Percentiles rank a stretch among this genome's conserved stretches.
phyloP scores from a whole-genome alignment of 306 rosid species.

The Albizia julibrissin region DNA sequence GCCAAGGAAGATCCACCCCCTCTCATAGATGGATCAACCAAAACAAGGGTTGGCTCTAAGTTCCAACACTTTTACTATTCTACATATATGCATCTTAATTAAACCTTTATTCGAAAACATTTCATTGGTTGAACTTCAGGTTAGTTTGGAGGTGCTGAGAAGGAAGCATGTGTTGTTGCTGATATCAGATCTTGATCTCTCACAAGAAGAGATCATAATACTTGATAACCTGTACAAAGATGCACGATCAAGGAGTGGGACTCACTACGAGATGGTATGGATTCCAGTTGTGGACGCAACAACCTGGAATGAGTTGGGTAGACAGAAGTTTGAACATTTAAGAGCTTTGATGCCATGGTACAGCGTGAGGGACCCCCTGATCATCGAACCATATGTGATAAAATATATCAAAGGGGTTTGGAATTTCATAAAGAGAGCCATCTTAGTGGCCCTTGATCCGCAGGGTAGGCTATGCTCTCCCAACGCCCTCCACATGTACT shows the following conservation, averaged over 20 bases:
- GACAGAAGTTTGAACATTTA: slow-evolving; percentile 18
- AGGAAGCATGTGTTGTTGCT: slow-evolving; percentile 27
- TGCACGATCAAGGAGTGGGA: neutral
- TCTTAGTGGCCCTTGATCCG: slow-evolving; percentile 26
- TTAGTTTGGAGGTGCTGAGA: neutral
- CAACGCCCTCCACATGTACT: slow-evolving; percentile 26
- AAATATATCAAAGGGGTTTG: slow-evolving; percentile 28
- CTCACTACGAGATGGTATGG: slow-evolving; percentile 28
- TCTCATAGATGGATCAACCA: slow-evolving; percentile 3
- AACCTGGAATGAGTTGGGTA: neutral
- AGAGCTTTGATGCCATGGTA: slow-evolving; percentile 26
- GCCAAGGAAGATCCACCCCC: slow-evolving; percentile 25
- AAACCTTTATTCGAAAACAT: neutral
- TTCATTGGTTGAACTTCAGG: slow-evolving; percentile 14
- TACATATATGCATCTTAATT: neutral
- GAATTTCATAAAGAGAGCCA: slow-evolving; percentile 13
- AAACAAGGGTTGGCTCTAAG: slow-evolving; percentile 24
- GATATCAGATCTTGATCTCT: slow-evolving; percentile 31
- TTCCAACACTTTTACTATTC: neutral
- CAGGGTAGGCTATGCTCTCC: slow-evolving; percentile 18
- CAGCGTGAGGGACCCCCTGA: slow-evolving; percentile 19
- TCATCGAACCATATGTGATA: slow-evolving; percentile 12
- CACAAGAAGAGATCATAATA: slow-evolving; percentile 22
- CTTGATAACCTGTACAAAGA: slow-evolving; percentile 25
- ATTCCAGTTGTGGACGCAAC: slow-evolving; percentile 12